Percentiles rank a stretch among this genome's conserved stretches.
These are phyloP conservation scores for Ceratocystis cubensis DNA, from an alignment of 2,329 filamentous ascomycete species.

Conservation along the genomic window DNA sequence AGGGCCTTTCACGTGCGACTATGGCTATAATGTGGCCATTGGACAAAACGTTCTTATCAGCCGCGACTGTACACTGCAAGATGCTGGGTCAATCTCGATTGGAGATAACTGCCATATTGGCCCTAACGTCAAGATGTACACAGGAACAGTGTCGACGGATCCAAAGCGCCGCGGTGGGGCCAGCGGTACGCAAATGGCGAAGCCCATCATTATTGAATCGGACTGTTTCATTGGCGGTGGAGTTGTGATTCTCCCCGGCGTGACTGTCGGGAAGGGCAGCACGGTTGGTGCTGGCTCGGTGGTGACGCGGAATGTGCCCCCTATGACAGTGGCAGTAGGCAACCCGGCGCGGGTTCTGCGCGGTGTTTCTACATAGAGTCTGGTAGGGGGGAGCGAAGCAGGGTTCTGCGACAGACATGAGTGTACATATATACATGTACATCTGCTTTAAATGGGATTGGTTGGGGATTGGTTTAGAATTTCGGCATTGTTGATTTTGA, in stretches of 20 bases:
- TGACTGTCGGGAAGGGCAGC: slow-evolving; percentile 65
- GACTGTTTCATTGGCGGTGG: slow-evolving; percentile 75
- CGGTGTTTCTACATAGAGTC: slow-evolving; percentile 24
- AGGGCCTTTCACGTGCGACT: slow-evolving; percentile 82
- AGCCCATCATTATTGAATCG: slow-evolving; percentile 64
- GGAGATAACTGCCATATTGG: slow-evolving; percentile 67
- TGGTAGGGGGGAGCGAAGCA: neutral
- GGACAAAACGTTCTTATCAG: slow-evolving; percentile 76
- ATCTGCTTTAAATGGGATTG: neutral
- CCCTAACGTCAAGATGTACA: slow-evolving; percentile 77
- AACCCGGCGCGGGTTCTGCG: slow-evolving; percentile 52
- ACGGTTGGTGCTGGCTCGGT: slow-evolving; percentile 75
- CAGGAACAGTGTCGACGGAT: slow-evolving; percentile 59
- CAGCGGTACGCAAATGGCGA: slow-evolving; percentile 57
- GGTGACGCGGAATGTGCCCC: slow-evolving; percentile 65
- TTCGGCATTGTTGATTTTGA: neutral
- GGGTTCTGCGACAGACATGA: neutral
- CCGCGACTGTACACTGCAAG: slow-evolving; percentile 71
- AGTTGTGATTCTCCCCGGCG: slow-evolving; percentile 63
- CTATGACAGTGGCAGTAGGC: slow-evolving; percentile 56
- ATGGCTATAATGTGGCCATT: slow-evolving; percentile 87
- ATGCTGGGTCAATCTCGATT: slow-evolving; percentile 72
- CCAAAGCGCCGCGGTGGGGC: slow-evolving; percentile 61
- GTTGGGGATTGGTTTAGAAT: neutral
- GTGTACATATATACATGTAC: neutral